Conservation (phyloP, 2,329 filamentous ascomycete species). For the Claviceps paspali region DNA sequence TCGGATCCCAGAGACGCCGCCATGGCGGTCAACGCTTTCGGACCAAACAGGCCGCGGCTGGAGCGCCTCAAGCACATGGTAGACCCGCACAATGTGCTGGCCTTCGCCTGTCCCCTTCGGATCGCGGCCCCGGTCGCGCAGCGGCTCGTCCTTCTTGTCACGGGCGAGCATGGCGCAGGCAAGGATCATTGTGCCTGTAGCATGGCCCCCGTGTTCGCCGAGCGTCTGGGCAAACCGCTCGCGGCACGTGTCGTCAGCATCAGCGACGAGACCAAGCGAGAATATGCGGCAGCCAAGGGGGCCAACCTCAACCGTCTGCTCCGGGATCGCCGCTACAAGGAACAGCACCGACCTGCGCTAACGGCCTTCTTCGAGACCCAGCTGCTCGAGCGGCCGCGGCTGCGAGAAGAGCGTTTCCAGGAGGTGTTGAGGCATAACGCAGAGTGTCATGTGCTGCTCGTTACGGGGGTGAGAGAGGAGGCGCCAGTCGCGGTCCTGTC, state of each 20-base stretch:
- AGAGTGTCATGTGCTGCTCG: conserved; percentile 38
- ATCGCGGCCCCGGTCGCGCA: conserved; percentile 15
- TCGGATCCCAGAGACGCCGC: conserved; percentile 40
- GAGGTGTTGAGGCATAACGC: conserved; percentile 23
- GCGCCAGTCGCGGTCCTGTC: conserved; percentile 38
- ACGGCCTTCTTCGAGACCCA: conserved; percentile 35
- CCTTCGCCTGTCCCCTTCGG: conserved; percentile 39
- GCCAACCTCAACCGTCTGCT: conserved; percentile 33
- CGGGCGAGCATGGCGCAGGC: conserved; percentile 36
- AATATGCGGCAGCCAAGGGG: conserved; percentile 34
- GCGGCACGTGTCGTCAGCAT: conserved; percentile 34
- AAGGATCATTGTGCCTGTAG: conserved; percentile 44
- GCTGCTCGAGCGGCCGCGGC: conserved; percentile 23
- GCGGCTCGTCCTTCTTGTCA: conserved; percentile 42
- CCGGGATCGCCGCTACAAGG: conserved; percentile 43
- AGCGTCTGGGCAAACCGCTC: conserved; percentile 12
- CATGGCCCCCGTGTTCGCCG: conserved; percentile 30
- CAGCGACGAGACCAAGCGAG: conserved; percentile 40
- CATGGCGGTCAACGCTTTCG: conserved; percentile 40
- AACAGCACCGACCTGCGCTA: conserved; percentile 38
- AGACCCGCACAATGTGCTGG: conserved; percentile 36
- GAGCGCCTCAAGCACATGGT: conserved; percentile 30
- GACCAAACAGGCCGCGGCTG: conserved; percentile 34
- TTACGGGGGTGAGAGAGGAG: conserved; percentile 49
- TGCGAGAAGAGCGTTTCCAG: conserved; percentile 37